phyloP scores from a whole-genome alignment of 2,329 filamentous ascomycete species.

The Bisporella sp. region DNA sequence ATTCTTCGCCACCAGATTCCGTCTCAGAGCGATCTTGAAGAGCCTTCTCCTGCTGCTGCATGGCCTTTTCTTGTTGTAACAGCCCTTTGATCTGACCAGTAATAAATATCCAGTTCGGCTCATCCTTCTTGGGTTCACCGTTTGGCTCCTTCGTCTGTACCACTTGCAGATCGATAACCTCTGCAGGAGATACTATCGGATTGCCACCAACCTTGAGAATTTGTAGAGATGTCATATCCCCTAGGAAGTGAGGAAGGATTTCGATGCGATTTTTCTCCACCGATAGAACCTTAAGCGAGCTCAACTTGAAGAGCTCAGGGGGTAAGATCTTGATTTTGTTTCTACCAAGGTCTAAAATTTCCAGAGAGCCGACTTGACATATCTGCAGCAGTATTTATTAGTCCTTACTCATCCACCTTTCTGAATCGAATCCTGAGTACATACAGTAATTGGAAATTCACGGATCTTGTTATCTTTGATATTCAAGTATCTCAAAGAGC shows the following conservation, averaged over 20 bases:
- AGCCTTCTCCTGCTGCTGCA: constrained; percentile 42
- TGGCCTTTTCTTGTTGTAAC: constrained; percentile 41
- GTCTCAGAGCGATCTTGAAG: constrained; percentile 45
- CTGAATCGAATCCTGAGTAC: constrained; percentile 22
- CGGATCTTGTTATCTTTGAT: constrained; percentile 68
- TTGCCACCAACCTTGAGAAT: constrained; percentile 89
- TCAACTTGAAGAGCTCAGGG: constrained; percentile 70
- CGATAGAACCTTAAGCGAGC: constrained; percentile 82
- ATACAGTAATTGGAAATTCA: constrained; percentile 58
- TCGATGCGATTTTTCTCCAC: constrained; percentile 83
- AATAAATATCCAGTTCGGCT: constrained; percentile 53
- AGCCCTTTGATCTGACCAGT: constrained; percentile 58
- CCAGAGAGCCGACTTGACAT: constrained; percentile 76
- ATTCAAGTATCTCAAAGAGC: constrained; percentile 72
- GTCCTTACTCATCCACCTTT: constrained; percentile 9
- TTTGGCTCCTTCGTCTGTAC: constrained; percentile 48
- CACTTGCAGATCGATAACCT: constrained; percentile 51
- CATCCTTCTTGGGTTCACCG: constrained; percentile 47
- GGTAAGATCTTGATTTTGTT: constrained; percentile 78
- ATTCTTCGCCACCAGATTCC: constrained; percentile 52
- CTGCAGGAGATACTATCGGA: constrained; percentile 73
- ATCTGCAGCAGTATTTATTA: constrained; percentile 45
- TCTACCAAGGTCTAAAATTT: constrained; percentile 86
- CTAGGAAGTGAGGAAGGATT: constrained; percentile 74
- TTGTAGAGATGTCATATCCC: constrained; percentile 83